phyloP scores from a whole-genome alignment of 306 rosid species.

The Prunus mira region DNA sequence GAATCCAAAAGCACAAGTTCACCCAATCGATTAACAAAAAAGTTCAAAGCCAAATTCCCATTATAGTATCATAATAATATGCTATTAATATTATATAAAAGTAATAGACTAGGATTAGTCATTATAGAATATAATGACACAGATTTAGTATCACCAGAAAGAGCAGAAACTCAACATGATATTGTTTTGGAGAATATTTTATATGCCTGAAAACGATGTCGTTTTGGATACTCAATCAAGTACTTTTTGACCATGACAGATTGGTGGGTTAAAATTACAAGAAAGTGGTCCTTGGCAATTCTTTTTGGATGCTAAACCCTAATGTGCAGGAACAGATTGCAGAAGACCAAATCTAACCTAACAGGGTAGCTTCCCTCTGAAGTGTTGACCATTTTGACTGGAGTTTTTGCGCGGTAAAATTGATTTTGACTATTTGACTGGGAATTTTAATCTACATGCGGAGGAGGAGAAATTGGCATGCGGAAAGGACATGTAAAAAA shows the following conservation, averaged over 20 bases:
- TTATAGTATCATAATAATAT: background rate
- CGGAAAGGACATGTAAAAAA: background rate
- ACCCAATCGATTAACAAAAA: background rate
- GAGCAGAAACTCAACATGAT: background rate
- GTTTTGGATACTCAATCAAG: background rate
- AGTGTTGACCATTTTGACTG: conserved; percentile 1
- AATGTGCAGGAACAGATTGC: too few species aligned
- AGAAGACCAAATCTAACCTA: background rate
- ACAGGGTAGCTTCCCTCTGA: background rate
- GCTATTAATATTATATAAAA: background rate
- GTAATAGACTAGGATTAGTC: background rate
- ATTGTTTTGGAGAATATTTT: too few species aligned
- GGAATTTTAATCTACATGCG: background rate
- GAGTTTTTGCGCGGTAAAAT: background rate
- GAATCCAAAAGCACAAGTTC: conserved; percentile 22
- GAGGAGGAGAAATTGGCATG: background rate
- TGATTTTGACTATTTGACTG: background rate
- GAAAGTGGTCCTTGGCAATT: background rate
- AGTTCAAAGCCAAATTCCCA: background rate
- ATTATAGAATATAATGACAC: background rate
- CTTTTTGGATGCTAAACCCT: background rate
- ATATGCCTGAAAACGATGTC: background rate
- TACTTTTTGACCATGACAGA: background rate
- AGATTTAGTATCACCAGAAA: background rate
- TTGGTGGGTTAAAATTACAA: background rate